phyloP scores from a whole-genome alignment of 257 asterid genomes.

The Solanum raphanifolium region DNA sequence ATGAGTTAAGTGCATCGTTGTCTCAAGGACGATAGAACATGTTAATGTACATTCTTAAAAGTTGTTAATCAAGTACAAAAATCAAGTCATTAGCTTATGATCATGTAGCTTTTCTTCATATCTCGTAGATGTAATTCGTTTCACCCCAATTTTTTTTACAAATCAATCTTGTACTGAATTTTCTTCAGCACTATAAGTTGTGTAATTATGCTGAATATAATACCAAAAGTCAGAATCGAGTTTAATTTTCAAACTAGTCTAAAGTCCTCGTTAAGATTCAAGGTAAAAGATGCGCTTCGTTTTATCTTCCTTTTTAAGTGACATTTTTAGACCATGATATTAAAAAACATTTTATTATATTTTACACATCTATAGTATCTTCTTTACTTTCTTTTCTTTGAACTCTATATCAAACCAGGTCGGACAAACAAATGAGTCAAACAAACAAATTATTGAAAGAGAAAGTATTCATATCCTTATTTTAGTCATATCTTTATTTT shows the following conservation, averaged over 20 bases:
- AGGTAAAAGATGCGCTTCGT: background rate
- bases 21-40: slow-evolving; percentile 6
- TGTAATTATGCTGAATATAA: background rate
- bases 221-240: background rate
- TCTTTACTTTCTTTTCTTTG: no score
- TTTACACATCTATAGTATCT: background rate
- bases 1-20: background rate
- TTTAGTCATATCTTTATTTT: background rate
- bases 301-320: background rate
- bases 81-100: background rate
- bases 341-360: no score
- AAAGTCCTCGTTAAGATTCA: background rate
- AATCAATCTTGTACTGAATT: background rate
- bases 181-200: background rate
- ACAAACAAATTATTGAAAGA: background rate
- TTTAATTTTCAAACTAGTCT: background rate
- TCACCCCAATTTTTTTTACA: background rate
- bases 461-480: background rate
- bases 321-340: background rate
- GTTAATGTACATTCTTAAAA: background rate
- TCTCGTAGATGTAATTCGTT: background rate
- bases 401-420: background rate
- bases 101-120: background rate
- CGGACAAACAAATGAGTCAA: no score
- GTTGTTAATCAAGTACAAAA: background rate